A percentile compares a stretch with the other conserved stretches of the same genome.
Evolutionary conservation across 2,329 filamentous ascomycete genomes (phyloP).

Genomic region (Fusarium sp.): DNA sequence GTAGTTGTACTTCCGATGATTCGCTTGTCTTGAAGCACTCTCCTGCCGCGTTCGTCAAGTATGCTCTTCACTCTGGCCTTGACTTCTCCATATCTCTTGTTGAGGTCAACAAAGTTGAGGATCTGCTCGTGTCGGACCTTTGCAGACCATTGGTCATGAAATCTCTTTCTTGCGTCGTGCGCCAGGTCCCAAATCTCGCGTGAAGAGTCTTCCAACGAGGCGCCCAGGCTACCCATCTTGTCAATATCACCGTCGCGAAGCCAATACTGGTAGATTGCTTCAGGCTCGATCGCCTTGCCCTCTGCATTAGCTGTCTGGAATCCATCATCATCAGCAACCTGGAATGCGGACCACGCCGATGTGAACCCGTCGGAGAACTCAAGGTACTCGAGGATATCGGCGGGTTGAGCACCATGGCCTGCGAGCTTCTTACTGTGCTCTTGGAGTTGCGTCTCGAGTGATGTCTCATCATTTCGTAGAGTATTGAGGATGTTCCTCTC

Average conservation of each 20-base stretch:
- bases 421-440: conserved; percentile 34
- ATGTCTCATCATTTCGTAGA: conserved; percentile 45
- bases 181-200: conserved; percentile 65
- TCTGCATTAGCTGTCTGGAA: conserved; percentile 59
- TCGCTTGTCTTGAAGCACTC: conserved; percentile 63
- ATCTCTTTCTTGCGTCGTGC: conserved; percentile 49
- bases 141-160: conserved; percentile 57
- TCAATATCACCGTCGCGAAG: neutral
- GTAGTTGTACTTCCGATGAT: conserved; percentile 80
- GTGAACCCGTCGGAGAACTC: conserved; percentile 65
- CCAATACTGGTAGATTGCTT: conserved; percentile 41
- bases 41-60: conserved; percentile 56
- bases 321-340: conserved; percentile 59
- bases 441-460: conserved; percentile 43
- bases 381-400: conserved; percentile 56
- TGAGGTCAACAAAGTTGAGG: conserved; percentile 53
- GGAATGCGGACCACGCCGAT: conserved; percentile 68
- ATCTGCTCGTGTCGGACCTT: conserved; percentile 64
- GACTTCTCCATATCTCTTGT: conserved; percentile 55
- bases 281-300: conserved; percentile 56
- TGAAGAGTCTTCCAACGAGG: conserved; percentile 42
- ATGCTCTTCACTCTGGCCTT: conserved; percentile 58
- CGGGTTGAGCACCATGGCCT: neutral
- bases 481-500: conserved; percentile 53
- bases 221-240: neutral